A percentile compares a stretch with the other conserved stretches of the same genome.
Evolutionary conservation across 176 grass and related monocot species (phyloP).

Genomic region (Hsuehochloa calcarea): DNA sequence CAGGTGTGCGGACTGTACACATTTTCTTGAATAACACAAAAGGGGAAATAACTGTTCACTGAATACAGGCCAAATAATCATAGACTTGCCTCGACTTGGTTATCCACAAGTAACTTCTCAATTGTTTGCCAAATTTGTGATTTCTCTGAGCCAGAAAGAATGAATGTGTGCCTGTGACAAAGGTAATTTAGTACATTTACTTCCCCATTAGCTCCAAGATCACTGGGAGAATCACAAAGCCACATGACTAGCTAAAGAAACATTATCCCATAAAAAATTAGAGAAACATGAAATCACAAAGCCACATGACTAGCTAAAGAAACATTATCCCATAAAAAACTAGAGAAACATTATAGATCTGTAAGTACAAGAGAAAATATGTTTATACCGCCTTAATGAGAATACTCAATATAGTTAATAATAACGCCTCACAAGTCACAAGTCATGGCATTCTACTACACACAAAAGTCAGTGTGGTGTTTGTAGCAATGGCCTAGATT

Average conservation of each 20-base stretch:
- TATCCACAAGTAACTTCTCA: constrained; percentile 90
- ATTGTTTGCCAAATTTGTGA: constrained; percentile 81
- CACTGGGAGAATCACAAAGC: not conserved
- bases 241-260: no score
- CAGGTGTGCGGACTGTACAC: not conserved
- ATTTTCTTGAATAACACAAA: not conserved
- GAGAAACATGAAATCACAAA: not conserved
- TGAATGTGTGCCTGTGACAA: constrained; percentile 81
- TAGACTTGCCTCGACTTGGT: constrained; percentile 95
- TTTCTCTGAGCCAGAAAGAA: constrained; percentile 72
- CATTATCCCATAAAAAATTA: no score
- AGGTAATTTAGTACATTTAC: constrained; percentile 14
- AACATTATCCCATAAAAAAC: not conserved
- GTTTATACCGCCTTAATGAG: not conserved
- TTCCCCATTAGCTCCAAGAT: constrained; percentile 16
- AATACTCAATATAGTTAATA: not conserved
- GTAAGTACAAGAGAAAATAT: not conserved
- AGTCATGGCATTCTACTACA: not conserved
- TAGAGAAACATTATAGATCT: constrained; percentile 2
- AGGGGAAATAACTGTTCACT: not conserved
- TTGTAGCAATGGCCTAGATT: constrained; percentile 9
- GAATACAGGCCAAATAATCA: constrained; percentile 27
- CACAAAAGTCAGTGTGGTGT: not conserved
- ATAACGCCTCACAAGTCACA: constrained; percentile 14
- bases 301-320: not conserved